Percentiles rank a stretch among this genome's conserved stretches.
Evolutionary conservation across 352 stramenopile species (phyloP).

Genomic region (Globisporangium perplexum): DNA sequence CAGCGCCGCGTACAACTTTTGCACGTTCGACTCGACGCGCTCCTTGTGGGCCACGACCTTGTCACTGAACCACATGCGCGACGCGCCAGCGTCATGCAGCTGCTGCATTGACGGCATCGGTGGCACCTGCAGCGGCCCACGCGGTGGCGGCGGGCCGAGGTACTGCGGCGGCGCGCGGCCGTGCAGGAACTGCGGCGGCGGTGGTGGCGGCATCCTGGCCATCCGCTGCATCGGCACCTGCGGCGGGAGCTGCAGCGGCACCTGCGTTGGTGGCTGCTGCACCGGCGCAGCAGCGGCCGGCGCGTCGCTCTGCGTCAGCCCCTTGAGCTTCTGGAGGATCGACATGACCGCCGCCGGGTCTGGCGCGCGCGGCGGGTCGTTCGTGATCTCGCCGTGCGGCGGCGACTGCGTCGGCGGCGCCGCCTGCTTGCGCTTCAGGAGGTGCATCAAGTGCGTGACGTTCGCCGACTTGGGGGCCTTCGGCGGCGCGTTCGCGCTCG

Average conservation of each 20-base stretch:
- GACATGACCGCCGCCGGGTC: slow-evolving; percentile 79
- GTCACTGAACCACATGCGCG: slow-evolving; percentile 84
- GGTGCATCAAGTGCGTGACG: slow-evolving; percentile 75
- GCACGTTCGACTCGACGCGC: slow-evolving; percentile 78
- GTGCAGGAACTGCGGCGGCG: slow-evolving; percentile 3
- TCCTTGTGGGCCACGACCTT: slow-evolving; percentile 81
- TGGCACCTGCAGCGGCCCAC: slow-evolving; percentile 1
- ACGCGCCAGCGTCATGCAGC: slow-evolving; percentile 29
- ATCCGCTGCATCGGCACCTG: background rate
- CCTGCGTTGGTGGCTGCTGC: slow-evolving; percentile 12
- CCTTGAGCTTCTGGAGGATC: slow-evolving; percentile 80
- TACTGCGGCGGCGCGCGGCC: slow-evolving; percentile 6
- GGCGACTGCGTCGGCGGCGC: slow-evolving; percentile 15
- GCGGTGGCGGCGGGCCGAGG: slow-evolving; percentile 3
- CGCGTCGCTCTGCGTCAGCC: slow-evolving; percentile 26
- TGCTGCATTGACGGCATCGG: slow-evolving; percentile 8
- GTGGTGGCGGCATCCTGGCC: background rate
- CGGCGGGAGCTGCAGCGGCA: slow-evolving; percentile 2
- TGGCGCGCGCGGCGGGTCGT: slow-evolving; percentile 43
- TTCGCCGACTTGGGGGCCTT: slow-evolving; percentile 52
- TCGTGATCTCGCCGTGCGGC: slow-evolving; percentile 42
- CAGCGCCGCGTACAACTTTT: slow-evolving; percentile 80
- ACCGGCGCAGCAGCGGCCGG: background rate
- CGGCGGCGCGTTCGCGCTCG: background rate
- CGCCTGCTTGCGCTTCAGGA: slow-evolving; percentile 69